These are phyloP conservation scores for Aspergillus sp. DNA, from an alignment of 2,329 filamentous ascomycete genomes.

Conservation along the genomic window DNA sequence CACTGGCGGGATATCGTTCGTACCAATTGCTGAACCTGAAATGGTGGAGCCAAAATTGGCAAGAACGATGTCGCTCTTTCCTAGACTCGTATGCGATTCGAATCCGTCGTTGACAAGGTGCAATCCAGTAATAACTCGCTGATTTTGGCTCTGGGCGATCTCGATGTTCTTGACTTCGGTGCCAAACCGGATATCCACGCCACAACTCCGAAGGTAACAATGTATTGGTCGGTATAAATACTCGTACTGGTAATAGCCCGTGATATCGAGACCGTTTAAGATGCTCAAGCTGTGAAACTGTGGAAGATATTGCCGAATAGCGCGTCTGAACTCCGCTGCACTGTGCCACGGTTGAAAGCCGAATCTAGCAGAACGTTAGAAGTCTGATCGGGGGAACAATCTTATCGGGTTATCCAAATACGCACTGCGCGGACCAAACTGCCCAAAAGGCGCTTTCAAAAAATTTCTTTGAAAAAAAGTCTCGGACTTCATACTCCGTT, in stretches of 20 bases:
- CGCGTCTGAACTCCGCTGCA: slow-evolving; percentile 9
- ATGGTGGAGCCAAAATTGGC: slow-evolving; percentile 7
- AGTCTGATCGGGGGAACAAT: not conserved
- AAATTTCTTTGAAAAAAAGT: slow-evolving; percentile 6
- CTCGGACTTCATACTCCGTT: slow-evolving; percentile 5
- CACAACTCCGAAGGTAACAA: slow-evolving; percentile 4
- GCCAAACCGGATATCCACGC: slow-evolving; percentile 9
- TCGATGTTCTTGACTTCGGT: slow-evolving; percentile 5
- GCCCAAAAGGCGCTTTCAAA: slow-evolving; percentile 10
- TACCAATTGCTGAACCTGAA: slow-evolving; percentile 7
- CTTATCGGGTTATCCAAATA: no score
- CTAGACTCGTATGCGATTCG: not conserved
- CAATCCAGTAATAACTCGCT: not conserved
- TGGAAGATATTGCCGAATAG: slow-evolving; percentile 6
- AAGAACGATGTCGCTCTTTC: slow-evolving; percentile 7
- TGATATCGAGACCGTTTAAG: slow-evolving; percentile 8
- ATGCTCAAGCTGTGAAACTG: slow-evolving; percentile 6
- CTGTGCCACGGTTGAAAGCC: slow-evolving; percentile 12
- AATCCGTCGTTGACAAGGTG: slow-evolving; percentile 3
- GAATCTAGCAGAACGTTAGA: slow-evolving; percentile 4
- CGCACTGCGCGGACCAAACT: slow-evolving; percentile 10
- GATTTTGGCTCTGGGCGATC: not conserved
- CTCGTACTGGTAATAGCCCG: slow-evolving; percentile 9
- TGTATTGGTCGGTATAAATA: slow-evolving; percentile 7
- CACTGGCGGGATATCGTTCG: slow-evolving; percentile 4